phyloP scores from a whole-genome alignment of 345 rosid species.

The Anacardium occidentale region DNA sequence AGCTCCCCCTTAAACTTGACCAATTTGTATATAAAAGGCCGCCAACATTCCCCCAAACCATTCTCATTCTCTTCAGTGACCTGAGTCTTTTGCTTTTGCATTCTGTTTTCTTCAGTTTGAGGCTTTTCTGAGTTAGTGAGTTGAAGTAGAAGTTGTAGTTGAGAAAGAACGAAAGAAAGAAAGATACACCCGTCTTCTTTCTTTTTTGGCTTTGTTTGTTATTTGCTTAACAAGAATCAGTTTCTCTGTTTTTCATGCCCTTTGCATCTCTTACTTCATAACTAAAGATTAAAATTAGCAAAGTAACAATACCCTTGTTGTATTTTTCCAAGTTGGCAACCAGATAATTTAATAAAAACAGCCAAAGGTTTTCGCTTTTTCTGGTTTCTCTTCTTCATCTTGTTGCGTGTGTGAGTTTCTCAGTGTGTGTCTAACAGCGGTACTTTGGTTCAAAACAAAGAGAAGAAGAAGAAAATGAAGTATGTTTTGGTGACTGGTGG shows the following conservation, averaged over 20 bases:
- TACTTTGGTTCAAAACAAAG: not conserved
- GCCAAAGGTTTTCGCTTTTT: not conserved
- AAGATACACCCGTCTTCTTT: too few relatives aligned
- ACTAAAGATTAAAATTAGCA: not conserved
- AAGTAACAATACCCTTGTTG: not conserved
- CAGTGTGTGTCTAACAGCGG: too few relatives aligned
- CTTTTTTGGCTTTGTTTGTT: not conserved
- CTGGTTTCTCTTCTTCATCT: not conserved
- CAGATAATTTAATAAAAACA: too few relatives aligned
- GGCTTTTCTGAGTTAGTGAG: not conserved
- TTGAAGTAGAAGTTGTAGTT: not conserved
- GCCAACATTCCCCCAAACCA: conserved; percentile 4
- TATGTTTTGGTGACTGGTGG: conserved; percentile 66
- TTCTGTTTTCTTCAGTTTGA: not conserved
- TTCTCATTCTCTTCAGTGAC: not conserved
- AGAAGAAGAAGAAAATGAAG: conserved; percentile 42
- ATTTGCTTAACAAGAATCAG: not conserved
- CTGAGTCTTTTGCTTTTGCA: not conserved
- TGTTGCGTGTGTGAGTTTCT: not conserved
- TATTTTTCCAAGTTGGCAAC: not conserved
- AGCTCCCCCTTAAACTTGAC: not conserved
- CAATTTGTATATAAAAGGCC: conserved; percentile 22
- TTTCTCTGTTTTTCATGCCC: conserved; percentile 10
- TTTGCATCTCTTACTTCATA: conserved; percentile 9
- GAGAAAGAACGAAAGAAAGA: too few relatives aligned